A percentile compares a stretch with the other conserved stretches of the same genome.
These are phyloP conservation scores for Chrysoporthe puriensis DNA, from an alignment of 2,329 filamentous ascomycete species.

Conservation along the genomic window DNA sequence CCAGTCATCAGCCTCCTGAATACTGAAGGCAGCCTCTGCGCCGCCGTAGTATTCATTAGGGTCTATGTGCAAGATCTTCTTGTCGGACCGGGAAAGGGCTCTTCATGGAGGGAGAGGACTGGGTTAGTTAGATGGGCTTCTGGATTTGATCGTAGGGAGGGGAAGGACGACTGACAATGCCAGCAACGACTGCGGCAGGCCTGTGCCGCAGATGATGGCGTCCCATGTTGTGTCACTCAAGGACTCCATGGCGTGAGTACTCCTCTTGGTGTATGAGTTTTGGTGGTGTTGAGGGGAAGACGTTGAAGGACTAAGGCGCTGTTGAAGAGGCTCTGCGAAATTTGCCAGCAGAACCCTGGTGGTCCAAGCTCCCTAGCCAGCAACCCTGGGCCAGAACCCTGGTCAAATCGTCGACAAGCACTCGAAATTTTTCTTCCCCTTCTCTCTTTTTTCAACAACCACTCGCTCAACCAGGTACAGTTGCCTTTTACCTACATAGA, in stretches of 20 bases:
- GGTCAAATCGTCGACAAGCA: background rate
- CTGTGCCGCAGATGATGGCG: conserved; percentile 78
- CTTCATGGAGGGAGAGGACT: conserved; percentile 61
- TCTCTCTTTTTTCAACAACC: conserved; percentile 32
- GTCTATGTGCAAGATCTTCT: conserved; percentile 90
- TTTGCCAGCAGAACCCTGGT: conserved; percentile 7
- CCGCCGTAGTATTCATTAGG: conserved; percentile 87
- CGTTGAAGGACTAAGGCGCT: conserved; percentile 27
- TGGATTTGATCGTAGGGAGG: conserved; percentile 35
- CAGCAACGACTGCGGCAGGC: conserved; percentile 77
- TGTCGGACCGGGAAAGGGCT: conserved; percentile 87
- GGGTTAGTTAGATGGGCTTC: conserved; percentile 71
- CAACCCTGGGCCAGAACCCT: conserved; percentile 7
- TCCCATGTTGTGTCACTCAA: conserved; percentile 77
- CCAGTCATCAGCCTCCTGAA: conserved; percentile 83
- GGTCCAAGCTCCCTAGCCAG: conserved; percentile 22
- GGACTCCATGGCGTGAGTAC: conserved; percentile 64
- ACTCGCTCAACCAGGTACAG: conserved; percentile 44
- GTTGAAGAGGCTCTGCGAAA: conserved; percentile 25
- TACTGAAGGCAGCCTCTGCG: conserved; percentile 79
- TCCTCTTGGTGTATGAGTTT: background rate
- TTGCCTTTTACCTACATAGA: conserved; percentile 37
- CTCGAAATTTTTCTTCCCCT: background rate
- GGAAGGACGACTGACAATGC: conserved; percentile 64
- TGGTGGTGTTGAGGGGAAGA: conserved; percentile 27